phyloP scores from a whole-genome alignment of 441 rosid genomes.

The Hypseocharis bilobata region DNA sequence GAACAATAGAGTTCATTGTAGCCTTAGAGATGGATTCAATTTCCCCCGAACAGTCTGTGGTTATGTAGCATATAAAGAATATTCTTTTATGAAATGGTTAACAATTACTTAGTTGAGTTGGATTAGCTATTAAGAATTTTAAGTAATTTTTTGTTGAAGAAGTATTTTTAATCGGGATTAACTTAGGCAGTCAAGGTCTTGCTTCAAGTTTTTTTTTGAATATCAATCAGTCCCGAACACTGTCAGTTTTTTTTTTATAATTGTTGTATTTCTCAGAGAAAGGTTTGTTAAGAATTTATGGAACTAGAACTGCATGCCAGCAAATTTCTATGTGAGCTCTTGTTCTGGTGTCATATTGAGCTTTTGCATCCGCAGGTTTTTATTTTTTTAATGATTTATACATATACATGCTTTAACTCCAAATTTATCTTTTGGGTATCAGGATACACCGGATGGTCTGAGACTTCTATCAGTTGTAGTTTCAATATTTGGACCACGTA shows the following conservation, averaged over 20 bases:
- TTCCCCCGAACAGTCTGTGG: no score
- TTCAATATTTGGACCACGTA: conserved; percentile 69
- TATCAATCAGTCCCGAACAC: neutral
- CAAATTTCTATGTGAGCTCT: neutral
- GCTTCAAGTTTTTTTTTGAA: neutral
- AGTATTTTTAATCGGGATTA: no score
- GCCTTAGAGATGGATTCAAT: no score
- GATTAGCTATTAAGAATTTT: no score
- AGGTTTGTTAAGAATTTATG: neutral
- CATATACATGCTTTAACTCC: neutral
- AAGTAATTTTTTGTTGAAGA: no score
- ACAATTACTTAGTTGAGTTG: no score
- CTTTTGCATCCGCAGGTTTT: neutral
- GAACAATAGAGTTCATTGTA: no score
- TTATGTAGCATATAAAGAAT: no score
- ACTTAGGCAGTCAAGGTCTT: neutral
- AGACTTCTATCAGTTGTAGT: conserved; percentile 59
- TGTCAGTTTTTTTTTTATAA: neutral
- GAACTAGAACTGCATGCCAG: neutral
- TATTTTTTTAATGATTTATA: no score
- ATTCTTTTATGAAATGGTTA: no score
- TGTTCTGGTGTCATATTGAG: conserved; percentile 6
- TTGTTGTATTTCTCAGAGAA: neutral
- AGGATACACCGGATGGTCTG: conserved; percentile 67
- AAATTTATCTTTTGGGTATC: conserved; percentile 23